A percentile compares a stretch with the other conserved stretches of the same genome.
Conservation (phyloP, 2,329 filamentous ascomycete genomes). For the Fusarium equiseti region DNA sequence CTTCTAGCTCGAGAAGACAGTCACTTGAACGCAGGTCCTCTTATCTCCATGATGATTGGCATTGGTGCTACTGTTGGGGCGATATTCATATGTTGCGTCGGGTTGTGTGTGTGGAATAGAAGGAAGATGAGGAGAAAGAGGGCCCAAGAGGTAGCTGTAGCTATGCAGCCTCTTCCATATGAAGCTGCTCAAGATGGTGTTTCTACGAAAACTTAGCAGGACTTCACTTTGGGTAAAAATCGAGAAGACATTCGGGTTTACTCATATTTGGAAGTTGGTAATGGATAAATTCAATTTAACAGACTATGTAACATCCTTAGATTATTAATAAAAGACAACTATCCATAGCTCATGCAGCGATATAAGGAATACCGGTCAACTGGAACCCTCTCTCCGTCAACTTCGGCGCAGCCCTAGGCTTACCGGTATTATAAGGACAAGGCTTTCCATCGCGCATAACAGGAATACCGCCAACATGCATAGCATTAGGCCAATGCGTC, state of each 20-base stretch:
- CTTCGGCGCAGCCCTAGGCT: neutral
- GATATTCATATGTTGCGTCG: neutral
- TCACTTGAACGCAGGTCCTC: too few relatives aligned
- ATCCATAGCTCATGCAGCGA: neutral
- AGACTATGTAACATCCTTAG: neutral
- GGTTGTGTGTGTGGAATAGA: neutral
- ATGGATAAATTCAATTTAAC: too few relatives aligned
- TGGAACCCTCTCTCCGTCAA: neutral
- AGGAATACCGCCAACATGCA: slow-evolving; percentile 20
- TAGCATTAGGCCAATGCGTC: slow-evolving; percentile 19
- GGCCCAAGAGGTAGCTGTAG: neutral
- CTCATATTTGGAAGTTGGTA: too few relatives aligned
- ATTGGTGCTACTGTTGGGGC: too few relatives aligned
- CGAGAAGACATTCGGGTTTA: too few relatives aligned
- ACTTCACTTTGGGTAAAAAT: accelerated
- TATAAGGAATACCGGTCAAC: slow-evolving; percentile 16
- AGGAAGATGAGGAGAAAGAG: neutral
- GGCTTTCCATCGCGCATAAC: slow-evolving; percentile 12
- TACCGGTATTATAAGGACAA: slow-evolving; percentile 18
- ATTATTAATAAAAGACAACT: neutral
- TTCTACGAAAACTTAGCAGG: neutral
- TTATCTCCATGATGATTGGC: too few relatives aligned
- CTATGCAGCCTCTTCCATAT: neutral
- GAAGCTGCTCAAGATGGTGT: neutral
- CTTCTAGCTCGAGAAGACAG: too few relatives aligned